Base-by-base conservation (phyloP, 208 protist species). In the Wallacemonas sp. region DNA sequence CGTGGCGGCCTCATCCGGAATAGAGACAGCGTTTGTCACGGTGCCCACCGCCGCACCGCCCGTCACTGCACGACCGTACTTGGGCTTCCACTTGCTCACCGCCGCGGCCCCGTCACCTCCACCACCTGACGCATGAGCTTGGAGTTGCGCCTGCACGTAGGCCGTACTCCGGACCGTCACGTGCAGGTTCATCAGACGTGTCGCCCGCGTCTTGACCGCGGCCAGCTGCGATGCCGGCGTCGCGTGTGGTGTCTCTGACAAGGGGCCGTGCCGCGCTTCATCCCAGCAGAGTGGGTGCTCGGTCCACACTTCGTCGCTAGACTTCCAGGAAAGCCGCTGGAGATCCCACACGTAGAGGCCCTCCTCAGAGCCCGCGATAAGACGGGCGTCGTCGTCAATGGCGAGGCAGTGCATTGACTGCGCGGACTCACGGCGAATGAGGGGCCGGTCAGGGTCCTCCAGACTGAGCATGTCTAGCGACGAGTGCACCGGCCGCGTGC, bases 341-440 rank as follows among this genome's bases (percentile, higher is more conserved):
- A 94, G 68, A 11, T 70, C 65, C 84, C 82, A 94, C n/a, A 83
- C 85, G 36, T 82, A 86, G 18, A 84, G 61, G 20, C 82, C 86
- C 2, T 79, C 78, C 29, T 94, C 77, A 16, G 79, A 77, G 18
- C 86, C 89, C 10, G 68, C 85, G 5, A 92, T 52, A 3, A 94
- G 65, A 1, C 84, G 54, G 22, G 64, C 29, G 14, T 86, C 74
- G n/a, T 61, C 76, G 31, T 92, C 86, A 22, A 92, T 64, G 2
- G 77, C 74, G 11, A 94, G 44, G 46, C 77, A 87, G 73, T 92
- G 79, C 18, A 90, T 65, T 3, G 66, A 70, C 25, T 74, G 36
- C 28, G 67, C 61, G n/a, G 77, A 49, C 18, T 74, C 77, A 14
- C 80, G 57, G n/a, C 41, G 7, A 25, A 73, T 62, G 36, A 45